Evolutionary conservation across 1,284 basidiomycete genomes (phyloP).

Genomic region (Anthracocystis setariae): DNA sequence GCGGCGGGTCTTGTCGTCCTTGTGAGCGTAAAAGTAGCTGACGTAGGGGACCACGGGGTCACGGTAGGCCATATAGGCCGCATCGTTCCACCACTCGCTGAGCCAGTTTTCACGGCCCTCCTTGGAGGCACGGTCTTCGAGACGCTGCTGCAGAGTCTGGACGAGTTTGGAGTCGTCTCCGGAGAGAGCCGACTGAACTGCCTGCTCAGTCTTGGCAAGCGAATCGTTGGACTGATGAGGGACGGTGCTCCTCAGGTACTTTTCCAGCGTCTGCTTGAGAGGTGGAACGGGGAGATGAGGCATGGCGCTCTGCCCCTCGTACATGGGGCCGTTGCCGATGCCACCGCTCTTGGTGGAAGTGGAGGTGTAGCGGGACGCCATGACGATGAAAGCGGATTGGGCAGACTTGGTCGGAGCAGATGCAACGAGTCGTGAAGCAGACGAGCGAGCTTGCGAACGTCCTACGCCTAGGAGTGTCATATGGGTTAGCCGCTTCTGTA

Average conservation of each 20-base stretch:
- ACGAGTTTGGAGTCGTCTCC: constrained; percentile 80
- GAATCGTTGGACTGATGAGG: constrained; percentile 56
- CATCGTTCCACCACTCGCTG: constrained; percentile 97
- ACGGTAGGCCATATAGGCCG: constrained; percentile 74
- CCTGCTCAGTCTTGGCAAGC: constrained; percentile 53
- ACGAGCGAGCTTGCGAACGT: constrained; percentile 45
- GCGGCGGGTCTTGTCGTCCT: constrained; percentile 71
- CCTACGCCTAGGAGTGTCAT: constrained; percentile 43
- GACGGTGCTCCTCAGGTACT: constrained; percentile 61
- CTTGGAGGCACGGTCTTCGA: constrained; percentile 76
- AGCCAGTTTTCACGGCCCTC: constrained; percentile 81
- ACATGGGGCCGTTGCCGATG: constrained; percentile 51
- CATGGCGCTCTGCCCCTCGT: constrained; percentile 60
- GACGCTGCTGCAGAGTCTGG: constrained; percentile 80
- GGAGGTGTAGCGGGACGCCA: constrained; percentile 42
- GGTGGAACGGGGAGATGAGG: constrained; percentile 64
- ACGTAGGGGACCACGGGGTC: constrained; percentile 93
- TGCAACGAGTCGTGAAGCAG: constrained; percentile 29
- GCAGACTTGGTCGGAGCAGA: constrained; percentile 12
- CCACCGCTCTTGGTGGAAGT: constrained; percentile 36
- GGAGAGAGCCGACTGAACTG: constrained; percentile 71
- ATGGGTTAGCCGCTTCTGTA: constrained; percentile 22
- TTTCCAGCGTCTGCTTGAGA: constrained; percentile 62
- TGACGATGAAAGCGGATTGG: constrained; percentile 24
- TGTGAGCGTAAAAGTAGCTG: constrained; percentile 93